Evolutionary conservation across 2,329 filamentous ascomycete genomes (phyloP).

Genomic region (Xylaria hypoxylon): DNA sequence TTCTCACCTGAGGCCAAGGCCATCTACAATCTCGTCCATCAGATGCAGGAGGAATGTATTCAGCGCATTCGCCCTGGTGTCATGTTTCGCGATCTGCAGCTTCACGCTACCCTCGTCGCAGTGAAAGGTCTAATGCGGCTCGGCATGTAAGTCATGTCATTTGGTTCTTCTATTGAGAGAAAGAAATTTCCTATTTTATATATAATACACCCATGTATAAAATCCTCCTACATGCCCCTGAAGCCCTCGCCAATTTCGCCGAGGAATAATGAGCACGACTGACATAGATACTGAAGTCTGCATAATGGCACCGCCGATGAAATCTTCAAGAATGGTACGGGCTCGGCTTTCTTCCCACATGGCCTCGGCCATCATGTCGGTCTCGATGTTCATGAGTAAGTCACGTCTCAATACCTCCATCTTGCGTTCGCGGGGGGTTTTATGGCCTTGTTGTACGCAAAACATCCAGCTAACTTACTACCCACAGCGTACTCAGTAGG

Average conservation of each 20-base stretch:
- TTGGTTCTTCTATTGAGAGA: neutral
- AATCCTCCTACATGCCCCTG: neutral
- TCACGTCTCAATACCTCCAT: constrained; percentile 12
- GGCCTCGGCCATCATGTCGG: constrained; percentile 74
- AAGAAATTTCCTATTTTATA: neutral
- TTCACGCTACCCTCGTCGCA: constrained; percentile 78
- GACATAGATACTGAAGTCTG: constrained; percentile 53
- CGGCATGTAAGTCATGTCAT: constrained; percentile 63
- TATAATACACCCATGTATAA: neutral
- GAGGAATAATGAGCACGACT: neutral
- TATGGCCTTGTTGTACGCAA: neutral
- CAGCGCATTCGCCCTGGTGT: constrained; percentile 74
- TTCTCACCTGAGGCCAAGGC: constrained; percentile 76
- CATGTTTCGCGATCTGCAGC: constrained; percentile 77
- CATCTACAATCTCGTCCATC: constrained; percentile 81
- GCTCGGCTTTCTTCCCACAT: constrained; percentile 74
- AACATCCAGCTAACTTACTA: constrained; percentile 14
- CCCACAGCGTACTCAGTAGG: constrained; percentile 47
- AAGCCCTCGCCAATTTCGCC: neutral
- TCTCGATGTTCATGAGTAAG: constrained; percentile 70
- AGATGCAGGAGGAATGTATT: constrained; percentile 85
- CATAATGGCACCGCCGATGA: constrained; percentile 69
- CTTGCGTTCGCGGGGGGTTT: neutral
- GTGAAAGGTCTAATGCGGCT: constrained; percentile 76
- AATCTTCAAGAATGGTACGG: constrained; percentile 63